Base-by-base conservation (phyloP, 257 asterid species). In the Ajuga chamaepitys region DNA sequence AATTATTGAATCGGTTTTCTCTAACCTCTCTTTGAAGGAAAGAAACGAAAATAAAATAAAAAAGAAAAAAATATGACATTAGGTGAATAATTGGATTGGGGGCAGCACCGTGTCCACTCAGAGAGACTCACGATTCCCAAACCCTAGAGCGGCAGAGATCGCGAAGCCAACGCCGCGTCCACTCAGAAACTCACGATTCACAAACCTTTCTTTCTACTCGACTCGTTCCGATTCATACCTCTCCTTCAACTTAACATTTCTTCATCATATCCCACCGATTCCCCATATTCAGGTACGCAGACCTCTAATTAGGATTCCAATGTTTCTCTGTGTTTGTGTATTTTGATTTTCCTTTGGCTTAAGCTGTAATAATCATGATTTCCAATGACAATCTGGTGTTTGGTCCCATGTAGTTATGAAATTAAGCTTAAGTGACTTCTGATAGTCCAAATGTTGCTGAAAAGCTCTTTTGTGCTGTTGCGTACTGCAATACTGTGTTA, bases 161-260 rank as follows among this genome's bases (percentile, higher is more conserved):
- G 59, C 30, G 35, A 52, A 50, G 28, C 45, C 68, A 42, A 74
- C 59, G 47, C 81, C 81, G 75, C 60, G 72, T 77, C 68, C 80
- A 83, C 84, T 77, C 82, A 74, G 59, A 60, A 76, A 76, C 78
- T 78, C 83, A 58, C 85, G 82, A 78, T 76, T 78, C 79, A 68
- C 61, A 54, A 62, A 53, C 67, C 53, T 51, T 65, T 13, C 52
- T 58, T 57, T 60, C 70, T 58, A 30, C 65, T 69, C 79, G 63
- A 76, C 83, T 81, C 81, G 79, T 66, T 75, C 70, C 66, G 68
- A 68, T 71, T 74, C 81, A 44, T 12, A 10, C 38, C 46, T 60
- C 46, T 60, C 45, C 18, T 56, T 20, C 30, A 6, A 44, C 42
- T 75, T 57, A 46, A 44, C 46, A 42, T 24, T 63, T 41, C 52